Evolutionary conservation across 2,329 filamentous ascomycete genomes (phyloP), one percentile per base, ranked within the genome.

Genomic region (Fusarium mexicanum): DNA sequence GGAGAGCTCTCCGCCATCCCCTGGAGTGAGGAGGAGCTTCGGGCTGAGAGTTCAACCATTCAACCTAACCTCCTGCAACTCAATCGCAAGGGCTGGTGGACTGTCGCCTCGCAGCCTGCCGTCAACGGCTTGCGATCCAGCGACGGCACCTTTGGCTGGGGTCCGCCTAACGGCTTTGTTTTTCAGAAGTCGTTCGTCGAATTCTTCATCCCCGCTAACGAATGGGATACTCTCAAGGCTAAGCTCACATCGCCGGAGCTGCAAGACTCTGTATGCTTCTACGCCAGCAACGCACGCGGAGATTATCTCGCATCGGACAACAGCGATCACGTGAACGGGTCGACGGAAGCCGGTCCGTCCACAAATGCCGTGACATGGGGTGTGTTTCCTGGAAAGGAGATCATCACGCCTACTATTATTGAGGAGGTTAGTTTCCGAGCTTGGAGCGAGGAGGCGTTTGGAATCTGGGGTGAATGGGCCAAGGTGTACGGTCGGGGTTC

Each of bases 101-200:
- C 95, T 6, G 92, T 99, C 8, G 96, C 96, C 8, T 97, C 94
- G 8, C 96, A 99, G 81, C 96, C 96, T 8, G 94, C 96, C 22
- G 94, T 98, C 65, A 97, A 98, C 80, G 95, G 95, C 47, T 84
- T 95, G 26, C 89, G 89, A 41, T 97, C 93, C 35, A 90, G 88
- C 54, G 91, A 99, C 81, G 84, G 88, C 8, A 90, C 94, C 26
- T 98, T 97, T 78, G 96, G 96, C 72, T 99, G 96, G 96, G 96
- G 96, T 3, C 96, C 96, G 1, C 90, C 89, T 57, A 92, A 95
- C 78, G 96, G 96, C 24, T 98, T 97, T 81, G 95, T 98, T 54
- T 99, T 98, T 86, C 96, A 99, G 80, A 99, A 98, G 84, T 93
- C 96, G 0, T 99, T 99, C 82, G 95, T 99, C 59, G 96, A 99